Conservation (phyloP, 495 filamentous ascomycete genomes). For the Hypomontagnella monticulosa region DNA sequence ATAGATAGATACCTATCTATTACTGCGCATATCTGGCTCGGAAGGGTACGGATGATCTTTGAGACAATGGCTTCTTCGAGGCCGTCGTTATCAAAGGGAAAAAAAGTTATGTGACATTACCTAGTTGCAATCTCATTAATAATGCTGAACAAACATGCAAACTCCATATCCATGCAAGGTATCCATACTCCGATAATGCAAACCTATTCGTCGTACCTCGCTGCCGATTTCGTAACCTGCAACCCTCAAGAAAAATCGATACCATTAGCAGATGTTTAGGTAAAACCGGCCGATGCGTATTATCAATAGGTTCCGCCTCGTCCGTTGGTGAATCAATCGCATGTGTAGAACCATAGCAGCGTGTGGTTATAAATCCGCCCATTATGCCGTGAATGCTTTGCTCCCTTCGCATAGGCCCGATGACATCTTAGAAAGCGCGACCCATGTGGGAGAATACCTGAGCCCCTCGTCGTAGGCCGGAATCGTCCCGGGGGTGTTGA, state of each 20-base stretch:
- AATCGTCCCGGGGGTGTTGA: constrained; percentile 74
- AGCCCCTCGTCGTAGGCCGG: constrained; percentile 86
- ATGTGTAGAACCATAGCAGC: not conserved
- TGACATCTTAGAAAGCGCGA: constrained; percentile 72
- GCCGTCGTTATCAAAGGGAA: constrained; percentile 8
- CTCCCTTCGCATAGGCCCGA: constrained; percentile 85
- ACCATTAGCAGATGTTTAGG: not conserved
- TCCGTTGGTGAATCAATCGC: constrained; percentile 6
- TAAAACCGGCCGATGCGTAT: constrained; percentile 2
- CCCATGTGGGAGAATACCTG: constrained; percentile 81
- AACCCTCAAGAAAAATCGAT: constrained; percentile 4
- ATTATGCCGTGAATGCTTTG: constrained; percentile 51
- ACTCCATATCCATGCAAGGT: constrained; percentile 41
- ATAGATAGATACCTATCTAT: constrained; percentile 7
- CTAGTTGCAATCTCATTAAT: constrained; percentile 32
- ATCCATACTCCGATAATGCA: constrained; percentile 30
- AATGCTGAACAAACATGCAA: constrained; percentile 23
- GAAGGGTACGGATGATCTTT: constrained; percentile 2
- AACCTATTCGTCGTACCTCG: constrained; percentile 2
- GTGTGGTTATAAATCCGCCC: not conserved
- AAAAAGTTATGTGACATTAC: constrained; percentile 33
- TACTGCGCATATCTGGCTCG: not conserved
- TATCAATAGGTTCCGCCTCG: not conserved
- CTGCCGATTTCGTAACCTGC: constrained; percentile 2
- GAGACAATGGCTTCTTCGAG: constrained; percentile 9